Conservation (phyloP, 164 flowering plant genomes). For the Aristolochia contorta region DNA sequence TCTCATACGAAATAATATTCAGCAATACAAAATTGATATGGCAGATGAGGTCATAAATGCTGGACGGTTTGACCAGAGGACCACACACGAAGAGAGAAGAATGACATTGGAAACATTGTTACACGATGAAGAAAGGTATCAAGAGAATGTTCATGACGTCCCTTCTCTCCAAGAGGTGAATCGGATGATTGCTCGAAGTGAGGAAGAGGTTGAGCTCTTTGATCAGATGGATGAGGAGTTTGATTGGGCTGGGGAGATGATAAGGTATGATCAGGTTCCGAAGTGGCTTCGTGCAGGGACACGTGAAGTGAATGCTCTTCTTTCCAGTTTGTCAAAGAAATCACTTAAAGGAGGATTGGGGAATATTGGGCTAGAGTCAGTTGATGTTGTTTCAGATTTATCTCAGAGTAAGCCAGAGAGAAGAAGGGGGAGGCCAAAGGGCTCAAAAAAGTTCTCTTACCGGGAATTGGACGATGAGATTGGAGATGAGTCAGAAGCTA, state of each 20-base stretch:
- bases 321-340: conserved; percentile 70
- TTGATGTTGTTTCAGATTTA: conserved; percentile 35
- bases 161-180: conserved; percentile 94
- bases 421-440: conserved; percentile 81
- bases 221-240: conserved; percentile 98
- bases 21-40: conserved; percentile 99
- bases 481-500: conserved; percentile 77
- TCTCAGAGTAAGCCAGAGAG: conserved; percentile 42
- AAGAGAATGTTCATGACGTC: conserved; percentile 90
- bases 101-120: conserved; percentile 81
- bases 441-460: conserved; percentile 50
- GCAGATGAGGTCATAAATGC: conserved; percentile 99
- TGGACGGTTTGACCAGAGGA: conserved; percentile 98
- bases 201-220: conserved; percentile 88
- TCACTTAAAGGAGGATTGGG: conserved; percentile 42
- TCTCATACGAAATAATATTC: conserved; percentile 91
- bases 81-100: conserved; percentile 97
- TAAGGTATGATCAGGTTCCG: conserved; percentile 78
- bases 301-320: conserved; percentile 61
- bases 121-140: conserved; percentile 97
- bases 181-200: conserved; percentile 94
- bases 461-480: conserved; percentile 84
- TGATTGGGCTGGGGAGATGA: conserved; percentile 86
- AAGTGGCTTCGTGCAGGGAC: conserved; percentile 85
- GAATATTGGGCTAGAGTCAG: conserved; percentile 30